Base-by-base conservation (phyloP, 2,329 filamentous ascomycete genomes). In the Dactylellina leptospora region DNA sequence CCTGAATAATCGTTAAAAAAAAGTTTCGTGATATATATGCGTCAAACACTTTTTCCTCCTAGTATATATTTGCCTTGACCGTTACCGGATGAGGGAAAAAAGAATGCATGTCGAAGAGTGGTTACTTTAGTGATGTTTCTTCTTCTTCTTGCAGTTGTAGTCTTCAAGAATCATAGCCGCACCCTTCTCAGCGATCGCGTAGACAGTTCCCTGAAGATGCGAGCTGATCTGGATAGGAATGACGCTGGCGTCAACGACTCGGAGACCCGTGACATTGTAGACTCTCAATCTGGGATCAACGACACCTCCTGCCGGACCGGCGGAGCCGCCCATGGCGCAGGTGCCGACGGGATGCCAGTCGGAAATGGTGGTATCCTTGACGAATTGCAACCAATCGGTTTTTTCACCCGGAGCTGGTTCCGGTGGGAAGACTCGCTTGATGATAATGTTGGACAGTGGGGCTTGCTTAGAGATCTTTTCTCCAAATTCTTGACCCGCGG, bases 271-370 rank as follows among this genome's bases (percentile, higher is more conserved):
- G 18, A 80, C 81, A 1, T 82, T 82, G 68, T 82, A 82, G 0
- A 84, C 82, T 50, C 76, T 76, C 8, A 83, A 76, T 22, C 78
- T 76, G 4, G 80, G 74, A 68, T 83, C 81, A 0, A 85, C 83
- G 4, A 85, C 84, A 1, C 83, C 84, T 0, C 83, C 23, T 13
- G 1, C 5, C 9, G 36, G n/a, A 42, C 55, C 54, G 1, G 27
- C 30, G 18, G 11, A 45, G 0, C 77, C 78, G 8, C 82, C 82
- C 80, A 83, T 81, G 0, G 81, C 79, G 48, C 80, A 82, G 0
- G 80, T 82, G 2, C 81, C 82, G 10, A 78, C 77, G 10, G 78
- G 78, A 75, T 82, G 81, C 75, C 81, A 82, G 56, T 80, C 78
- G 5, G 79, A 79, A 18, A 77, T 75, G 66, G 78, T 73, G 74